Evolutionary conservation across 2,329 filamentous ascomycete species (phyloP).

Genomic region (Sarocladium strictum): DNA sequence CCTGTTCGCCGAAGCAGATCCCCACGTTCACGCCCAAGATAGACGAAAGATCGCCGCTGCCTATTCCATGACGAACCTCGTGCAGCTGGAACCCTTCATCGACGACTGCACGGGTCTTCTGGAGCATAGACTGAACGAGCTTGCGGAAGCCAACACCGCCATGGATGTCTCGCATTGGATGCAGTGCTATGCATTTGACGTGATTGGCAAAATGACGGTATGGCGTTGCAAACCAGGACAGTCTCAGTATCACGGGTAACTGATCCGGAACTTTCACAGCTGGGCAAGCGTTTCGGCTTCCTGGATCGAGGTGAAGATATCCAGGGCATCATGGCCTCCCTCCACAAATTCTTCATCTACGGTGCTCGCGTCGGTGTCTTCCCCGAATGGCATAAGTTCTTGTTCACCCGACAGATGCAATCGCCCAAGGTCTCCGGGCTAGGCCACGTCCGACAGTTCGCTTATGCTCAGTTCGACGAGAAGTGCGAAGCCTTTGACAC

Average conservation of each 20-base stretch:
- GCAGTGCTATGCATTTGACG: constrained; percentile 43
- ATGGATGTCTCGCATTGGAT: constrained; percentile 37
- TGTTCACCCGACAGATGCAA: constrained; percentile 9
- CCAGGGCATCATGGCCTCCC: constrained; percentile 29
- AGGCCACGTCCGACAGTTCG: too few species aligned
- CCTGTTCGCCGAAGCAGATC: constrained; percentile 23
- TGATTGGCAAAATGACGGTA: constrained; percentile 46
- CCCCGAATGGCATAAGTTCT: neutral
- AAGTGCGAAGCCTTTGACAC: too few species aligned
- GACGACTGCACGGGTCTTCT: constrained; percentile 39
- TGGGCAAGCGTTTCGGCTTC: constrained; percentile 33
- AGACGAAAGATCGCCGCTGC: constrained; percentile 35
- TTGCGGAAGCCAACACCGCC: constrained; percentile 23
- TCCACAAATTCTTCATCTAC: constrained; percentile 18
- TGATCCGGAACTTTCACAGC: constrained; percentile 9
- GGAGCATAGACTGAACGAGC: constrained; percentile 25
- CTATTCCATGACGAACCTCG: constrained; percentile 41
- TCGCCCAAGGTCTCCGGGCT: neutral
- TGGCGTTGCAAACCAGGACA: constrained; percentile 27
- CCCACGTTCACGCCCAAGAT: constrained; percentile 25
- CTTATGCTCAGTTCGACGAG: too few species aligned
- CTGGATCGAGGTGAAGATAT: constrained; percentile 40
- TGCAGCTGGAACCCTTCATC: constrained; percentile 42
- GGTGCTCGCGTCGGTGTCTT: constrained; percentile 15
- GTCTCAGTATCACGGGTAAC: too few species aligned